These are phyloP conservation scores for Mortierella alpina DNA, from an alignment of 192 early-diverging fungal genomes.

Conservation along the genomic window DNA sequence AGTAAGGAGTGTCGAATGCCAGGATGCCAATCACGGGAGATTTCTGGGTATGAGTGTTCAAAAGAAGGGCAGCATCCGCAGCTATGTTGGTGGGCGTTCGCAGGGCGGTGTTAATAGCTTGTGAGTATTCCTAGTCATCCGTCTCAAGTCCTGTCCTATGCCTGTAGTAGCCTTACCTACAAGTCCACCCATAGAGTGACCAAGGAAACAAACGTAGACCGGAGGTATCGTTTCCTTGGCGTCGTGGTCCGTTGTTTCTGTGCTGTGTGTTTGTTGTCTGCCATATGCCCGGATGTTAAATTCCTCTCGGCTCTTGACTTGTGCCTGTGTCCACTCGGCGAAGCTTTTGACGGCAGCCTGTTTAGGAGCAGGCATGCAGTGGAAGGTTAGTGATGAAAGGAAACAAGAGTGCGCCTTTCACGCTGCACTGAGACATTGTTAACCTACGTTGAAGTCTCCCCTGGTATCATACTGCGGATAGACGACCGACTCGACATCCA, in stretches of 20 bases:
- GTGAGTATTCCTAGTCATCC: background rate
- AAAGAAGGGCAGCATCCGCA: slow-evolving; percentile 60
- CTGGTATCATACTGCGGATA: slow-evolving; percentile 70
- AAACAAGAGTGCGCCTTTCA: background rate
- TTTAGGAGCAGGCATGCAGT: background rate
- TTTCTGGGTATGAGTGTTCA: background rate
- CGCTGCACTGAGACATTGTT: background rate
- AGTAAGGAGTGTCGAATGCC: slow-evolving; percentile 69
- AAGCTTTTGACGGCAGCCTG: slow-evolving; percentile 58
- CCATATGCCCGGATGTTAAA: slow-evolving; percentile 20
- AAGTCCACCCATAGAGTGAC: slow-evolving; percentile 72
- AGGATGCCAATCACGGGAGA: slow-evolving; percentile 60
- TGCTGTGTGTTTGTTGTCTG: background rate
- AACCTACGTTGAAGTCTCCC: slow-evolving; percentile 56
- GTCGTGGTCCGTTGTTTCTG: background rate
- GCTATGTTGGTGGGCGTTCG: slow-evolving; percentile 35
- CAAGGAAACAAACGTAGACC: slow-evolving; percentile 45
- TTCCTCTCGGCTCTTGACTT: slow-evolving; percentile 46
- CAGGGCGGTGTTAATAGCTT: too few species aligned
- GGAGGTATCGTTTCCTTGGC: slow-evolving; percentile 18
- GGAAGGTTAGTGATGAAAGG: background rate
- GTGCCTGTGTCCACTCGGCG: slow-evolving; percentile 59
- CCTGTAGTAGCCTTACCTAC: slow-evolving; percentile 55
- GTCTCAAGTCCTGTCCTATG: background rate
- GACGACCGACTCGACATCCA: slow-evolving; percentile 60